A percentile compares a stretch with the other conserved stretches of the same genome.
Evolutionary conservation across 306 rosid genomes (phyloP).

Genomic region (Neltuma alba): DNA sequence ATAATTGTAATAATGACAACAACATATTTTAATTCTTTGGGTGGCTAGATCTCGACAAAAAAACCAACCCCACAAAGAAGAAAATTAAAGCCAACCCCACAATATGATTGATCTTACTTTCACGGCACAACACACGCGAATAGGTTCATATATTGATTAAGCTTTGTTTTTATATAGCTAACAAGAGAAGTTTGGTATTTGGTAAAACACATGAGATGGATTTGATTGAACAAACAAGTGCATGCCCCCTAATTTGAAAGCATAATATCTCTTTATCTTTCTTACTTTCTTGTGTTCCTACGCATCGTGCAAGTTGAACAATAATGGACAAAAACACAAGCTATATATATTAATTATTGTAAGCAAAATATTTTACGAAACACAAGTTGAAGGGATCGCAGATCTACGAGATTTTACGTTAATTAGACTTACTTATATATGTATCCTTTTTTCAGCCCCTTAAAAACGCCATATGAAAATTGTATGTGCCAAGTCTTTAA

Average conservation of each 20-base stretch:
- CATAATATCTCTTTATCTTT: conserved; percentile 16
- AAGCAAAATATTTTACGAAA: not conserved
- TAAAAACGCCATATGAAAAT: no score
- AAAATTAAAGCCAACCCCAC: no score
- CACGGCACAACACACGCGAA: conserved; percentile 34
- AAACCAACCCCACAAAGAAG: conserved; percentile 8
- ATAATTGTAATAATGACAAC: not conserved
- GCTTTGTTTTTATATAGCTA: not conserved
- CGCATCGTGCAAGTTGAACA: conserved; percentile 60
- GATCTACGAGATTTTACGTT: not conserved
- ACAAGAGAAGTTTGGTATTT: not conserved
- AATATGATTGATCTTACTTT: conserved; percentile 34
- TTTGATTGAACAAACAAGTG: conserved; percentile 10
- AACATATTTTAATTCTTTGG: not conserved
- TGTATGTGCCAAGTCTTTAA: no score
- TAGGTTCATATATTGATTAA: conserved; percentile 16
- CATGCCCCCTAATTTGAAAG: not conserved
- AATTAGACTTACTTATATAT: not conserved
- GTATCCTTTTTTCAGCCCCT: no score
- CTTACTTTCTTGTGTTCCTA: conserved; percentile 38
- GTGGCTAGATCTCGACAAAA: not conserved
- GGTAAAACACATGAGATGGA: not conserved
- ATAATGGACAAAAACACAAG: conserved; percentile 31
- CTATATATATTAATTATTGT: no score
- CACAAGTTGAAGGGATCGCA: not conserved